Evolutionary conservation across 495 filamentous ascomycete species (phyloP).

Genomic region (Hypoxylon subgilvum): DNA sequence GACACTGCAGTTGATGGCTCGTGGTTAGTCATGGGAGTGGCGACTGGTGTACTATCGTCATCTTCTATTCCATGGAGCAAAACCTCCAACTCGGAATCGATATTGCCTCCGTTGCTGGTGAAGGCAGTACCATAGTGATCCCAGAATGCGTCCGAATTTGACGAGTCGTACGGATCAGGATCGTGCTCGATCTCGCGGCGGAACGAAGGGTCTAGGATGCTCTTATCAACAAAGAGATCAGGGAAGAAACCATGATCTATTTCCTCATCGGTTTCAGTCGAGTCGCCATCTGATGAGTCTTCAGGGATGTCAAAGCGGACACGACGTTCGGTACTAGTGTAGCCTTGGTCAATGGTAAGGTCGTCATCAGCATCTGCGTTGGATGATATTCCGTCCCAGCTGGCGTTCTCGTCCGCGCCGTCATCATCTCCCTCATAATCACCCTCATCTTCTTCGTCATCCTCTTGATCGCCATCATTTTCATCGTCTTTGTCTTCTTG

Average conservation of each 20-base stretch:
- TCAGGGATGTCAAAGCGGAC: slow-evolving; percentile 59
- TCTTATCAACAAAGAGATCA: slow-evolving; percentile 74
- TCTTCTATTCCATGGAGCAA: slow-evolving; percentile 35
- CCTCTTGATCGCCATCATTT: slow-evolving; percentile 49
- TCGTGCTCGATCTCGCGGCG: slow-evolving; percentile 73
- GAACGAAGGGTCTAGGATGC: slow-evolving; percentile 69
- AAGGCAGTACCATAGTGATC: slow-evolving; percentile 46
- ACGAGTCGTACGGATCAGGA: slow-evolving; percentile 56
- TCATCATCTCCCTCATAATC: slow-evolving; percentile 47
- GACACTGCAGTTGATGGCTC: slow-evolving; percentile 52
- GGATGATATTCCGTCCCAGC: slow-evolving; percentile 64
- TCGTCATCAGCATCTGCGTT: slow-evolving; percentile 57
- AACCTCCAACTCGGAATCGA: slow-evolving; percentile 44
- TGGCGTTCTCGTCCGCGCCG: slow-evolving; percentile 52
- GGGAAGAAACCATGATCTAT: slow-evolving; percentile 63
- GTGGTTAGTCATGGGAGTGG: slow-evolving; percentile 56
- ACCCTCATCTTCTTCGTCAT: slow-evolving; percentile 47
- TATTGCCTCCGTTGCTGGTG: slow-evolving; percentile 10
- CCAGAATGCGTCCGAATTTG: slow-evolving; percentile 54
- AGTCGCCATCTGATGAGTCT: slow-evolving; percentile 54
- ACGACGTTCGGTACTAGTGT: slow-evolving; percentile 55
- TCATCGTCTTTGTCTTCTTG: slow-evolving; percentile 43
- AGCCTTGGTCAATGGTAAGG: slow-evolving; percentile 49
- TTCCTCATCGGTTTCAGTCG: slow-evolving; percentile 52
- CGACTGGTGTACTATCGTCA: slow-evolving; percentile 42